These are phyloP conservation scores for Conticribra weissflogii DNA, from an alignment of 108 stramenopile species.

Conservation along the genomic window DNA sequence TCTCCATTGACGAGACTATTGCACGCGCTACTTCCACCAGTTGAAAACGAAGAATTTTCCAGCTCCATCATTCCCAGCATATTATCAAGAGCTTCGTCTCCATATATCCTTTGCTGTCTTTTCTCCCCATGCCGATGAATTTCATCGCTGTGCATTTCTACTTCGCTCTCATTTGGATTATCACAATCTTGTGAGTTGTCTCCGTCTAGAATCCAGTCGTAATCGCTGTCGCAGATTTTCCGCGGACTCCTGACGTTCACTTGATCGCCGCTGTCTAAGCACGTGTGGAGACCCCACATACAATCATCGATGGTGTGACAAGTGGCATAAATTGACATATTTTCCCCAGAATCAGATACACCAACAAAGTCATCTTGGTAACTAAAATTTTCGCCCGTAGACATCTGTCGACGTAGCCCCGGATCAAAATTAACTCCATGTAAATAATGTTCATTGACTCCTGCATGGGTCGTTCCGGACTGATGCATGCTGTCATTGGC, in stretches of 20 bases:
- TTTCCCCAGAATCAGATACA: conserved; percentile 1
- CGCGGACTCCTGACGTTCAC: not conserved
- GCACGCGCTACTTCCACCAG: conserved; percentile 3
- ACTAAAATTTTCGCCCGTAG: too few species aligned
- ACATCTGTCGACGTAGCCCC: too few species aligned
- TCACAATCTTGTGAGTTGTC: conserved; percentile 2
- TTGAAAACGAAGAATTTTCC: conserved; percentile 22
- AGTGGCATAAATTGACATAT: conserved; percentile 15
- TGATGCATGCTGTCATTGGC: too few species aligned
- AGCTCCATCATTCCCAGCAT: conserved; percentile 44
- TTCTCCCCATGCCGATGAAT: conserved; percentile 8
- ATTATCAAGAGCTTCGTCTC: conserved; percentile 30
- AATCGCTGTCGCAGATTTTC: not conserved
- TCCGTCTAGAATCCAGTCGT: conserved; percentile 48
- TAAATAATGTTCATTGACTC: too few species aligned
- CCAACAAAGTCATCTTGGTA: too few species aligned
- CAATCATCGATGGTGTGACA: conserved; percentile 57
- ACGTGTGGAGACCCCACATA: conserved; percentile 42
- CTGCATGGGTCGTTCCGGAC: too few species aligned
- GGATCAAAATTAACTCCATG: too few species aligned
- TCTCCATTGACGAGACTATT: not conserved
- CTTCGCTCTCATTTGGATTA: not conserved
- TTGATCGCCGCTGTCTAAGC: not conserved
- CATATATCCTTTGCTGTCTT: conserved; percentile 19
- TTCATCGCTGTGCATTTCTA: not conserved